Base-by-base conservation (phyloP, 331 rosid genomes). In the Phaseolus coccineus region DNA sequence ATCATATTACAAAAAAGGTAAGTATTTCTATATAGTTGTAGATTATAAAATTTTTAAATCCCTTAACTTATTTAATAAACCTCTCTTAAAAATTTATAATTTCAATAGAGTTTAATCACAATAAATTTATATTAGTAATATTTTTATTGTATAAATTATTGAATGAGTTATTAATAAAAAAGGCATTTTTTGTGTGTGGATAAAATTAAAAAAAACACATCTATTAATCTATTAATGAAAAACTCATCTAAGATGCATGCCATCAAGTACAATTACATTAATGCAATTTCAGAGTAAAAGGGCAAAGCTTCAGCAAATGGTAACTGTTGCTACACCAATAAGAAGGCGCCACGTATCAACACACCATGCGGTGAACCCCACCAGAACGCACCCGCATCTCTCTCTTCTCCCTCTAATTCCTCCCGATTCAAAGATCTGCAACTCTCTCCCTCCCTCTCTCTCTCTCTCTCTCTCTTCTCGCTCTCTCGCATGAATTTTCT, bases 371-470 rank as follows among this genome's bases (percentile, higher is more conserved):
- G 67, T 74, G 71, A 40, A 73, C 77, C 85, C 8, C 87, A 86
- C 78, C 80, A 0, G 79, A 86, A 73, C 31, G 0, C 37, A 35
- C 74, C 78, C 71, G 65, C 86, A n/a, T 63, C 55, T 65, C 80
- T 76, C 83, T 80, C 68, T 66, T 64, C 74, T 44, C 79, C 69
- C 78, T 42, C 69, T 37, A 79, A 84, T 52, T 74, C 84, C 76
- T 83, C 42, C 46, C 52, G 48, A 70, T 81, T 90, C 88, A 81
- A 85, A 85, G 94, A 92, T 90, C 92, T 89, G 92, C 90, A 87
- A 88, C 85, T 66, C 88, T 70, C 88, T 67, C 80, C 15, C 57
- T 66, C 62, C 30, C 37, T 58, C 74, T 44, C 64, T 73, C 70
- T n/a, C 85, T 61, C 46, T 8, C 88, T 70, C 80, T 14, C 55